Evolutionary conservation across 2,329 filamentous ascomycete genomes (phyloP), one percentile per base, ranked within the genome.

Genomic region (Fusarium agapanthi): DNA sequence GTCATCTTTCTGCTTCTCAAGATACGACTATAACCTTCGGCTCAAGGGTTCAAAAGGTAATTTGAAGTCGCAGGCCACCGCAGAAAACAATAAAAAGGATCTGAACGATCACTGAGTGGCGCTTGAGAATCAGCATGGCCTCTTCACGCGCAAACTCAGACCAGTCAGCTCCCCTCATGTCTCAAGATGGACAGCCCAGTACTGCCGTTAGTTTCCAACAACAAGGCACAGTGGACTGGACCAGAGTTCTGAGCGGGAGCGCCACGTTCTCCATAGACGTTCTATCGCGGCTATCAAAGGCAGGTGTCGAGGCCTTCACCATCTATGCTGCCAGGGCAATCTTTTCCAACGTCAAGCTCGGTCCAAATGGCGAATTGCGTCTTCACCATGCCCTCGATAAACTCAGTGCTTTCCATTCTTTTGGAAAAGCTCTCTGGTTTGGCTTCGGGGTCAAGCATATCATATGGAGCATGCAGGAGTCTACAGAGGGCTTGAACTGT

Each of bases 381-480:
- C 24, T 55, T 0, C 15, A 32, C 0, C 8, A 2, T 0, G 53
- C 53, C 3, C 22, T 55, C 2, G 26, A 43, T 3, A 43, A 22
- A 1, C 1, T 55, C 6, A 14, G 2, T 11, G 22, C 53, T 0
- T 43, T 55, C 0, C 53, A 37, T 8, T 55, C 53, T 0, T 24
- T 32, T 6, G 37, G 7, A 0, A 26, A 32, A 6, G 37, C 0
- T 0, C 8, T 55, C 0, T 41, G 51, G 37, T 20, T 55, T 1
- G 51, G 51, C 0, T 43, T 43, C 2, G 37, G 37, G 1, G 37
- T 55, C 0, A 55, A 12, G 22, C 16, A 55, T 32, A 55, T 55
- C 20, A 20, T 43, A 12, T 55, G 53, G 53, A 55, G 26, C 0
- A 13, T 43, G 16, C 28, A 24, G 0, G 37, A 43, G 1, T 43